Evolutionary conservation across 805 yeast genomes (phyloP).

Genomic region (Torulaspora indica): DNA sequence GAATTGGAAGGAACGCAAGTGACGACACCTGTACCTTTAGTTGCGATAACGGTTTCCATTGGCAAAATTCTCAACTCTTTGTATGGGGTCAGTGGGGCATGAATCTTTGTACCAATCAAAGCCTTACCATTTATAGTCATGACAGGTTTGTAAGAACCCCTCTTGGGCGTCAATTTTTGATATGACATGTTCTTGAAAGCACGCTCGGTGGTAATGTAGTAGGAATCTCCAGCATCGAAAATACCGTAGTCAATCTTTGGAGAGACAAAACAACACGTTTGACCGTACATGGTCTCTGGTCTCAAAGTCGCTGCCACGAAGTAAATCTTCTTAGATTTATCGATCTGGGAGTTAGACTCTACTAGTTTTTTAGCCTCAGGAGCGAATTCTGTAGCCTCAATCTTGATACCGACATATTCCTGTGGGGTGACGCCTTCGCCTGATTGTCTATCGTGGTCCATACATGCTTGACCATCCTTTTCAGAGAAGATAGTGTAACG

Average conservation of each 20-base stretch:
- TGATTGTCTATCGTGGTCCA: conserved; percentile 96
- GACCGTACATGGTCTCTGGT: conserved; percentile 99
- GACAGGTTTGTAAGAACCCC: conserved; percentile 69
- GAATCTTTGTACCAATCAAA: conserved; percentile 80
- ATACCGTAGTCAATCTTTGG: conserved; percentile 91
- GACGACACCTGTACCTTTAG: conserved; percentile 98
- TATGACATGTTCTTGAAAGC: conserved; percentile 96
- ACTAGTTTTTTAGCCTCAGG: conserved; percentile 40
- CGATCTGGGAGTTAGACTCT: conserved; percentile 35
- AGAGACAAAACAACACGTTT: conserved; percentile 95
- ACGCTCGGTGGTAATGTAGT: conserved; percentile 84
- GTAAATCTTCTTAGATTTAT: conserved; percentile 58
- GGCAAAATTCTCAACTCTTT: conserved; percentile 79
- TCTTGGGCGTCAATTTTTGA: conserved; percentile 84
- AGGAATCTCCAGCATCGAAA: conserved; percentile 74
- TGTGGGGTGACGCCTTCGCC: conserved; percentile 98
- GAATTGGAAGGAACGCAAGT: conserved; percentile 99
- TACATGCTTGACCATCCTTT: conserved; percentile 98
- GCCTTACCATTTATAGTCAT: conserved; percentile 60
- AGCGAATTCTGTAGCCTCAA: conserved; percentile 57
- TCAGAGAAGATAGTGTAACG: conserved; percentile 96
- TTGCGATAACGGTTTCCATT: conserved; percentile 93
- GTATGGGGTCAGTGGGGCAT: conserved; percentile 74
- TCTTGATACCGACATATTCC: conserved; percentile 92
- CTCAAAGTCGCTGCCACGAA: conserved; percentile 95